Percentiles rank a stretch among this genome's conserved stretches.
phyloP scores from a whole-genome alignment of 2,329 filamentous ascomycete genomes.

The Ilyonectria robusta region DNA sequence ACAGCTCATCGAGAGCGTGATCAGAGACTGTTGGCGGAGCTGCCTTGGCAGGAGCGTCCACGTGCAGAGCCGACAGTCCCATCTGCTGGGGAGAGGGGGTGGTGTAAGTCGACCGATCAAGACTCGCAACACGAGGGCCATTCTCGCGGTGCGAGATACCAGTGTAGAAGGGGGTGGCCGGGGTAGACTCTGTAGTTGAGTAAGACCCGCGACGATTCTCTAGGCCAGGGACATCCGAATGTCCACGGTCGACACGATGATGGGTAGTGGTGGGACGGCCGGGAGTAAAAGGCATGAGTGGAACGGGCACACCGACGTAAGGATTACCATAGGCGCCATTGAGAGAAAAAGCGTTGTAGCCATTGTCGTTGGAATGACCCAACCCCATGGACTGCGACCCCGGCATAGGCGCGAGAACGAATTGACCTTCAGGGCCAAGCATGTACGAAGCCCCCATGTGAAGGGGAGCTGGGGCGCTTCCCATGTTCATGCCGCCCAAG shows the following conservation, averaged over 20 bases:
- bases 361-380: constrained; percentile 52
- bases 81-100: constrained; percentile 77
- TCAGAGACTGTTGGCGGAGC: constrained; percentile 58
- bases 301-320: constrained; percentile 55
- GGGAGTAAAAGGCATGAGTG: constrained; percentile 67
- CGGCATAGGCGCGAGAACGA: constrained; percentile 55
- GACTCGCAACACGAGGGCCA: constrained; percentile 69
- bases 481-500: constrained; percentile 54
- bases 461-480: constrained; percentile 50
- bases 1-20: constrained; percentile 72
- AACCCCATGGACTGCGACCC: constrained; percentile 53
- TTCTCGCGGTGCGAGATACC: constrained; percentile 71
- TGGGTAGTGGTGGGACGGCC: constrained; percentile 61
- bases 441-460: constrained; percentile 55
- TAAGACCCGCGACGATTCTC: constrained; percentile 78
- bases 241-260: constrained; percentile 62
- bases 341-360: constrained; percentile 52
- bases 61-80: constrained; percentile 57
- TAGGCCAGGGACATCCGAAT: constrained; percentile 71
- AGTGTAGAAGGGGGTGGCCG: constrained; percentile 76
- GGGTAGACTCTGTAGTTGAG: constrained; percentile 77
- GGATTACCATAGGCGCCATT: constrained; percentile 54
- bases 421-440: constrained; percentile 56
- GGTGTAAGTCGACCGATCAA: constrained; percentile 76
- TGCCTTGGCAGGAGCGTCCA: constrained; percentile 60